Base-by-base conservation (phyloP, 179 eudicot species). In the Camellia oleifera region DNA sequence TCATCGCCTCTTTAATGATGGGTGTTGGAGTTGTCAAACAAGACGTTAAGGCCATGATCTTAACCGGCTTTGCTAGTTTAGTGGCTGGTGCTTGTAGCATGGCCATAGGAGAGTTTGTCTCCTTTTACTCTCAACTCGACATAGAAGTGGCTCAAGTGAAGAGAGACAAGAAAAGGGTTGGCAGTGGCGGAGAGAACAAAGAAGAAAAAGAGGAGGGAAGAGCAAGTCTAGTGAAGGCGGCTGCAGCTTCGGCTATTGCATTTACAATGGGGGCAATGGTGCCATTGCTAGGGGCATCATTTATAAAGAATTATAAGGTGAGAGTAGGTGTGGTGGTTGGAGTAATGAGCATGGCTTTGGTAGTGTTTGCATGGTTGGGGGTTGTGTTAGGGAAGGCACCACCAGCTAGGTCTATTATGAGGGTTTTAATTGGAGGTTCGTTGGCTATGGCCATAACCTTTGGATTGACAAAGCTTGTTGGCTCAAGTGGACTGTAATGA, bases 51-150 rank as follows among this genome's bases (percentile, higher is more conserved):
- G 77, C 65, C 61, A 82, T 82, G 84, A 77, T 82, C 61, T n/a
- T 82, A 15, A 77, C 84, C 32, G 83, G 83, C 32, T 81, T 81
- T n/a, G 83, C 83, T 0, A 80, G 79, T 4, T 12, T 81, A 48
- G 84, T 82, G n/a, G 84, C 84, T 3, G 80, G 84, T 1, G 84
- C 84, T 8, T 82, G 84, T 18, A 82, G 84, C 81, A 82, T 82
- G 84, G 81, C 81, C 42, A 82, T 82, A 2, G 81, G 81, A 50
- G 81, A 82, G 48, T 77, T 77, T 20, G 82, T 80, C 20, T 80
- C 82, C 7, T 78, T 80, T 8, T 80, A 80, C 61, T 80, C 82
- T 32, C 81, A 82, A 45, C 84, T 82, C 9, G 84, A 82, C 69
- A 77, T 63, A 61, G 81, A 82, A 52, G 67, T 82, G 26, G 84